phyloP scores from a whole-genome alignment of 495 filamentous ascomycete genomes.

The Hypoxylon cercidicola region DNA sequence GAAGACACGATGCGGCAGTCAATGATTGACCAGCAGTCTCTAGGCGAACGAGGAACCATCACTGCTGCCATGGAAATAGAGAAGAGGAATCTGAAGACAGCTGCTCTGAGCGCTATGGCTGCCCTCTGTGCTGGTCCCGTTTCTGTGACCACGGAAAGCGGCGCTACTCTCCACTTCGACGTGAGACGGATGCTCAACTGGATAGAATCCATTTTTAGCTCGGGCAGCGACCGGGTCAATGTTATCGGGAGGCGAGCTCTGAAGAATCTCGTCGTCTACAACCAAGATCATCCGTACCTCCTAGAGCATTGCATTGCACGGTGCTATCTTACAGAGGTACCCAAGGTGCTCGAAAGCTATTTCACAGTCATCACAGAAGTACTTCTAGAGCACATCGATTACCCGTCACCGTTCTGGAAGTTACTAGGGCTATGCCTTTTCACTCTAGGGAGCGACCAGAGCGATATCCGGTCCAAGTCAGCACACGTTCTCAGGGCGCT shows the following conservation, averaged over 20 bases:
- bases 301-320: constrained; percentile 86
- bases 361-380: constrained; percentile 92
- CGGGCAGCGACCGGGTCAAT: constrained; percentile 87
- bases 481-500: constrained; percentile 83
- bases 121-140: constrained; percentile 92
- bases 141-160: constrained; percentile 85
- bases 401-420: constrained; percentile 88
- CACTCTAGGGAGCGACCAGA: constrained; percentile 89
- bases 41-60: constrained; percentile 75
- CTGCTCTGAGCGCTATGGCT: constrained; percentile 95
- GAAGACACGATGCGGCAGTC: constrained; percentile 90
- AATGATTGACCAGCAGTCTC: constrained; percentile 69
- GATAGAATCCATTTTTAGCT: constrained; percentile 94
- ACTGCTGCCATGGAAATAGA: constrained; percentile 96
- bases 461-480: constrained; percentile 86
- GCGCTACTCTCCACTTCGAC: constrained; percentile 86
- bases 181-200: constrained; percentile 90
- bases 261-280: constrained; percentile 90
- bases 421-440: constrained; percentile 87
- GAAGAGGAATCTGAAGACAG: constrained; percentile 88
- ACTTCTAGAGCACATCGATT: constrained; percentile 80
- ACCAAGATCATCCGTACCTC: constrained; percentile 82
- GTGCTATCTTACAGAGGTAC: constrained; percentile 81
- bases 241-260: constrained; percentile 90
- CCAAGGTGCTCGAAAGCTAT: constrained; percentile 92